phyloP scores from a whole-genome alignment of 1,284 basidiomycete genomes.

The Ceratobasidium sp. region DNA sequence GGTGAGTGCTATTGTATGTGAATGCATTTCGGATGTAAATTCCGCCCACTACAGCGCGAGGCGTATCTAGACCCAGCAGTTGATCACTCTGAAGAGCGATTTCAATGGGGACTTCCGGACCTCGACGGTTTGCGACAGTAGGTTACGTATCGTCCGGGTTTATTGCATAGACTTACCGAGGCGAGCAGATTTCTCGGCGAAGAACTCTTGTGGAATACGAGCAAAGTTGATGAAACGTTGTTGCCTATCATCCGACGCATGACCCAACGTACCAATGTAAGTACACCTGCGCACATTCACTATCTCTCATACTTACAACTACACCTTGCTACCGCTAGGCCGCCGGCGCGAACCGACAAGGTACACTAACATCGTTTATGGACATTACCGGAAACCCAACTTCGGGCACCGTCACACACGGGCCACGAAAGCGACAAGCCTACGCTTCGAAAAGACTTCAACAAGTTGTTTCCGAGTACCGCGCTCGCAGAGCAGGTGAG shows the following conservation, averaged over 20 bases:
- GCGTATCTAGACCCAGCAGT: slow-evolving; percentile 94
- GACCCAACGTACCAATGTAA: slow-evolving; percentile 80
- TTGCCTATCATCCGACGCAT: slow-evolving; percentile 95
- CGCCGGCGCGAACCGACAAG: slow-evolving; percentile 75
- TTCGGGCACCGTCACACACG: slow-evolving; percentile 65
- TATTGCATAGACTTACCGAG: not conserved
- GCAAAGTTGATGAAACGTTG: slow-evolving; percentile 92
- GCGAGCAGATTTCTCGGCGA: slow-evolving; percentile 79
- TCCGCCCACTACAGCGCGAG: slow-evolving; percentile 70
- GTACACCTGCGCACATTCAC: slow-evolving; percentile 44
- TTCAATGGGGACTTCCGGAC: slow-evolving; percentile 97
- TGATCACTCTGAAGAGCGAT: slow-evolving; percentile 92
- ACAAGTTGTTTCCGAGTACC: slow-evolving; percentile 65
- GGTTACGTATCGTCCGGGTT: slow-evolving; percentile 53
- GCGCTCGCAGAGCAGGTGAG: slow-evolving; percentile 46
- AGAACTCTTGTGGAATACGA: slow-evolving; percentile 88
- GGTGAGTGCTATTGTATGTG: slow-evolving; percentile 62
- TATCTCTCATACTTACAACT: slow-evolving; percentile 10
- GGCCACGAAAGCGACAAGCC: slow-evolving; percentile 81
- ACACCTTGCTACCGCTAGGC: slow-evolving; percentile 51
- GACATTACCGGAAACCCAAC: slow-evolving; percentile 60
- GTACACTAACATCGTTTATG: slow-evolving; percentile 68
- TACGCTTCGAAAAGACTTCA: slow-evolving; percentile 91
- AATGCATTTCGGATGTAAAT: not conserved
- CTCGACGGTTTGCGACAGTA: slow-evolving; percentile 89